These are phyloP conservation scores for Colletotrichum orchidophilum DNA, from an alignment of 2,329 filamentous ascomycete species.

Conservation along the genomic window DNA sequence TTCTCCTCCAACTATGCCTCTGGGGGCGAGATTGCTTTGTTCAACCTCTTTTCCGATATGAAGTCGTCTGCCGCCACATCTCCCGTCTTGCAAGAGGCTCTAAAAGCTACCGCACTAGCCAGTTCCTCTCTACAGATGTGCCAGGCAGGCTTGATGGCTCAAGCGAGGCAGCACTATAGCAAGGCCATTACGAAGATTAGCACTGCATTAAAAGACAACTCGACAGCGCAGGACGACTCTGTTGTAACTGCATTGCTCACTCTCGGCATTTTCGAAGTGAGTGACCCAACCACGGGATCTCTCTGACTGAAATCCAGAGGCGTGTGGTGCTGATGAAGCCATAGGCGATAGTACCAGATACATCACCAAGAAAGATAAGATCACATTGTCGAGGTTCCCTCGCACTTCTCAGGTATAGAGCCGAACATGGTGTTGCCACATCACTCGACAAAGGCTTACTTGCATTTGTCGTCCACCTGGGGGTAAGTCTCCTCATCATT, in stretches of 20 bases:
- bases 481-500: background rate
- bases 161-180: slow-evolving; percentile 7
- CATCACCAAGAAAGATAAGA: background rate
- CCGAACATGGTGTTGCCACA: slow-evolving; percentile 14
- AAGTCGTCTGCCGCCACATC: slow-evolving; percentile 34
- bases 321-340: background rate
- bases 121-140: slow-evolving; percentile 6
- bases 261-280: slow-evolving; percentile 23
- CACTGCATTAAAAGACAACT: background rate
- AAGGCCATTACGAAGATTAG: slow-evolving; percentile 12
- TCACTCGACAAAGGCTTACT: slow-evolving; percentile 11
- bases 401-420: slow-evolving; percentile 20
- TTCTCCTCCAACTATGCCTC: slow-evolving; percentile 19
- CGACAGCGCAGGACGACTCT: slow-evolving; percentile 14
- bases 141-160: slow-evolving; percentile 20
- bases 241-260: slow-evolving; percentile 9
- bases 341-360: slow-evolving; percentile 7
- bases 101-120: slow-evolving; percentile 30
- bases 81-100: slow-evolving; percentile 13
- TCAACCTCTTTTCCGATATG: background rate
- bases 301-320: background rate
- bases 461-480: slow-evolving; percentile 7
- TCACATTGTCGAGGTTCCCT: slow-evolving; percentile 20
- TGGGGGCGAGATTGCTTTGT: slow-evolving; percentile 1
- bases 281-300: background rate